These are phyloP conservation scores for Schoenoplectus tabernaemontani DNA, from an alignment of 202 grass and related monocot species.

Conservation along the genomic window DNA sequence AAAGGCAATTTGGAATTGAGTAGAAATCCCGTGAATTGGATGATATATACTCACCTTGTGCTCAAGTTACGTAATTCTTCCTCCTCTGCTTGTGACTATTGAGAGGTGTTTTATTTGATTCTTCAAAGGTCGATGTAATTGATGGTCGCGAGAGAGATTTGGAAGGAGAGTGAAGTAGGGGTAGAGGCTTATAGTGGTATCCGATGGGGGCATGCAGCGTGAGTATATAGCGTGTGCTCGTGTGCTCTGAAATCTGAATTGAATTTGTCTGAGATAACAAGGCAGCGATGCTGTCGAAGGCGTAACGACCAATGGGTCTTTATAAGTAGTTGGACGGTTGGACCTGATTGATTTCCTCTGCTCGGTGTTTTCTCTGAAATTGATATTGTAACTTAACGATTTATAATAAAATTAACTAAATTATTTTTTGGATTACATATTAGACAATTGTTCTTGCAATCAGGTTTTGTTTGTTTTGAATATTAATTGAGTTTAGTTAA, in stretches of 20 bases:
- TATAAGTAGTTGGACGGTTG: neutral
- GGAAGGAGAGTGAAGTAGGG: neutral
- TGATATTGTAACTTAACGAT: neutral
- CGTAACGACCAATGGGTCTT: neutral
- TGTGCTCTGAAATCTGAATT: neutral
- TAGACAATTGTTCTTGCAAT: too few relatives aligned
- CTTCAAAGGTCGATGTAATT: neutral
- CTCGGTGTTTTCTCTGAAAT: neutral
- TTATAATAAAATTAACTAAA: too few relatives aligned
- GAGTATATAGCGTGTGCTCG: neutral
- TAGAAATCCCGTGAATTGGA: neutral
- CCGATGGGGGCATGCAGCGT: neutral
- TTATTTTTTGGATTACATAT: too few relatives aligned
- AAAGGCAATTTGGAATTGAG: neutral
- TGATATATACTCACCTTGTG: neutral
- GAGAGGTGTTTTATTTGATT: too few relatives aligned
- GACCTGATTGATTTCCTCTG: neutral
- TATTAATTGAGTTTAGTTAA: too few relatives aligned
- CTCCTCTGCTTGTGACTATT: too few relatives aligned
- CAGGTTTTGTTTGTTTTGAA: too few relatives aligned
- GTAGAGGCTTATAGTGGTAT: neutral
- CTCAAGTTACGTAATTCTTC: neutral
- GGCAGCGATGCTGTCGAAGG: conserved; percentile 7
- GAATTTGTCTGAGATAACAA: neutral
- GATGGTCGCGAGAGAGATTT: neutral